Evolutionary conservation across 257 asterid genomes (phyloP), one percentile per base, ranked within the genome.

Genomic region (Solanum neorickii): DNA sequence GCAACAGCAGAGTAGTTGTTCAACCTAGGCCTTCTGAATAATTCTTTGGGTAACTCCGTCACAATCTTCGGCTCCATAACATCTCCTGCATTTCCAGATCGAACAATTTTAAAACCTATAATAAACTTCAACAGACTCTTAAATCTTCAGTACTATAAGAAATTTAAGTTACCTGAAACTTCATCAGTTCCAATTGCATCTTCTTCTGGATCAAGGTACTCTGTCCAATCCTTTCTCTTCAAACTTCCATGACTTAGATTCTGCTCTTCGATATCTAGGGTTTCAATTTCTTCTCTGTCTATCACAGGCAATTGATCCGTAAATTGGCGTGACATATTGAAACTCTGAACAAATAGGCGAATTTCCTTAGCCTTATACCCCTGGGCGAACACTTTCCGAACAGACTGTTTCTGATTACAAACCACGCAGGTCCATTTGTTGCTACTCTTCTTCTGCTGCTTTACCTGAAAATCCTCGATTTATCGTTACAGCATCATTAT

Each of bases 401-500:
- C 91, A 5, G 99, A 94, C 83, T 97, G 98, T 91, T 93, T 97
- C 95, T 94, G 89, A 89, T 96, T 94, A 92, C 99, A 97, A 62
- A 94, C 96, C 29, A 93, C 98, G 91, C 99, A 97, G 87, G 20
- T 91, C 99, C 99, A 97, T 82, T 91, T 94, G 89, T 94, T 95
- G 92, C 94, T 91, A 89, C 98, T 94, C 96, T 94, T 97, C 93
- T 94, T 97, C 95, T 90, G 92, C 94, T 97, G 99, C 97, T 95
- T 95, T 93, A 97, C 98, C 99, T 97, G 93, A 44, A 74, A 85
- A 37, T 7, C 25, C 37, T 14, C 60, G 46, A 23, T 12, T 47
- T 60, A 10, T 42, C 66, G 31, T 39, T n/a, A 42, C 60, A 1
- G 59, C n/a, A 31, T 76, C 12, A n/a, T 42, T 76, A 29, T 46